phyloP scores from a whole-genome alignment of 2,329 filamentous ascomycete species.

The Claviceps lovelessii region DNA sequence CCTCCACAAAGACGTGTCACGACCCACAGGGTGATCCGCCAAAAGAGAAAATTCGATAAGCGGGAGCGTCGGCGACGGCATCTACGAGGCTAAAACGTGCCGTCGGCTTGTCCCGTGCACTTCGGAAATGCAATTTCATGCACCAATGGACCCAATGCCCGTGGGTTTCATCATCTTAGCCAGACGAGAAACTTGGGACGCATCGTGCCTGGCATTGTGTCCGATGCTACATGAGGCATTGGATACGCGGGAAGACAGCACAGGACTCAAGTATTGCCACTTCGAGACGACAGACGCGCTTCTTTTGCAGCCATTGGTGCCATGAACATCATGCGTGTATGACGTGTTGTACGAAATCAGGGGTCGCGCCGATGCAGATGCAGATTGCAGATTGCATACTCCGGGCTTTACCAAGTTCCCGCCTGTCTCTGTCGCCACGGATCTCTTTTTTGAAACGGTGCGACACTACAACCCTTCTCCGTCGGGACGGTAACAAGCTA shows the following conservation, averaged over 20 bases:
- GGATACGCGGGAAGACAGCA: neutral
- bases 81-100: neutral
- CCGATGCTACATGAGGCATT: neutral
- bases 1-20: too few species aligned
- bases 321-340: neutral
- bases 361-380: neutral
- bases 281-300: neutral
- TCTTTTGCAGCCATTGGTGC: neutral
- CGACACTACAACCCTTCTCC: neutral
- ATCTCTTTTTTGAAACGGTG: neutral
- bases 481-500: too few species aligned
- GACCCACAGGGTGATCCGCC: neutral
- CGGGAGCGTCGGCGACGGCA: neutral
- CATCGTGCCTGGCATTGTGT: neutral
- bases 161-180: neutral
- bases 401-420: neutral
- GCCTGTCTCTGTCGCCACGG: neutral
- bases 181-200: neutral
- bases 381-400: neutral
- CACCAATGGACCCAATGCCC: neutral
- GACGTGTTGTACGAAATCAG: neutral
- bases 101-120: neutral
- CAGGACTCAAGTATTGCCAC: neutral
- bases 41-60: neutral
- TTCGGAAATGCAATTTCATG: neutral